phyloP scores from a whole-genome alignment of 2,329 filamentous ascomycete genomes.

The Aspergillus jensenii region DNA sequence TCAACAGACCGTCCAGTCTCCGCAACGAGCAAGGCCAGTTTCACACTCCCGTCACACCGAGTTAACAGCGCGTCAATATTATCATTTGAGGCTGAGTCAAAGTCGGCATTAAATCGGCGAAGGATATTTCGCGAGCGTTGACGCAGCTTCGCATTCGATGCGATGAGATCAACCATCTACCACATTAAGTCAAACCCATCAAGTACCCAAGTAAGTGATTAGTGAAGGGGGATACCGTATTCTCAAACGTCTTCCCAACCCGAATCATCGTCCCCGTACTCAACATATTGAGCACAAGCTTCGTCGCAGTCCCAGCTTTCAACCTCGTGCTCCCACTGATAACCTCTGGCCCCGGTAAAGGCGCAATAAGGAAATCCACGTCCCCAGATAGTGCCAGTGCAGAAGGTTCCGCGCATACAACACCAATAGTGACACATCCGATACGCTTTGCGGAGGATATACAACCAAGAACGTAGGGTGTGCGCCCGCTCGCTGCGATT shows the following conservation, averaged over 20 bases:
- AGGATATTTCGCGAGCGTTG: constrained; percentile 37
- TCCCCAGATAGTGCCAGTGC: background rate
- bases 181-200: background rate
- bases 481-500: constrained; percentile 46
- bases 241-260: constrained; percentile 43
- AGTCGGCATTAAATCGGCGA: constrained; percentile 24
- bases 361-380: background rate
- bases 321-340: constrained; percentile 48
- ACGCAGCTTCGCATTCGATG: constrained; percentile 41
- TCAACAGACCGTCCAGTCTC: constrained; percentile 25
- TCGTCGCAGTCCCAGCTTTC: constrained; percentile 49
- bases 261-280: constrained; percentile 46
- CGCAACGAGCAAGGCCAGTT: constrained; percentile 32
- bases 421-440: background rate
- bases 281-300: constrained; percentile 47
- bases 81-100: constrained; percentile 19
- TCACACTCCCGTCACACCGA: constrained; percentile 32
- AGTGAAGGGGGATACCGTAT: background rate
- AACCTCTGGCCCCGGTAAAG: constrained; percentile 17
- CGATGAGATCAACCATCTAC: constrained; percentile 39
- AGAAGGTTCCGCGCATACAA: background rate
- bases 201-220: background rate
- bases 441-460: background rate
- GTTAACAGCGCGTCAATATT: constrained; percentile 29
- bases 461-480: constrained; percentile 42